Base-by-base conservation (phyloP, 2,329 filamentous ascomycete genomes). In the Ophiobolus disseminans region DNA sequence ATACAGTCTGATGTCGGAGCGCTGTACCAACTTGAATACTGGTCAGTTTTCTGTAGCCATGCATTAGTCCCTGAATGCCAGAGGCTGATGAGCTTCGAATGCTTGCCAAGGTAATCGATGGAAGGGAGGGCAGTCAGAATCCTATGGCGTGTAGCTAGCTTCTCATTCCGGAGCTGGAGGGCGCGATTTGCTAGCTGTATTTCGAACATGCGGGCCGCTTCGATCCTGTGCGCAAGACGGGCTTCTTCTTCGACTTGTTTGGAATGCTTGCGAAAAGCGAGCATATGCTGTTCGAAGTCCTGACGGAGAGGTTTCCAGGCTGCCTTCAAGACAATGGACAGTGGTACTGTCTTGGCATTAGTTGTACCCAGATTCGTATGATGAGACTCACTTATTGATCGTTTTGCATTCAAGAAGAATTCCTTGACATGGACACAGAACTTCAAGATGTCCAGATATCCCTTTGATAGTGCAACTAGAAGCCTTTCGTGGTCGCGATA, bases 221-320 rank as follows among this genome's bases (percentile, higher is more conserved):
- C 62, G 14, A 63, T 62, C 55, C 59, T 56, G 28, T 62, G 57
- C 1, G 62, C 53, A 1, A 60, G 20, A 7, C 26, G 11, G 2
- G 57, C 58, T 41, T 62, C 57, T 22, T 53, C 55, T 17, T 63
- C 55, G 6, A 61, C 53, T 2, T n/a, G 25, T 22, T 58, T 55
- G 17, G 40, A 34, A 21, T 62, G 55, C 11, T 45, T 42, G 9
- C 54, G 55, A 40, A 63, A 64, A 3, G 36, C 30, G 5, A 17
- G 20, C 31, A 64, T 52, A 46, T 57, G 56, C 5, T 32, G 17
- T 7, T 63, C 53, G 32, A 62, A 58, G 8, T 46, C 23, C 8
- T 45, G 19, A 3, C 44, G 49, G 21, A 59, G 55, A 11, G 54
- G 48, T 30, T 57, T 64, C 62, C 57, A 66, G 11, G 47, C 20